These are phyloP conservation scores for Capsicum baccatum DNA, from an alignment of 257 asterid genomes.

Conservation along the genomic window DNA sequence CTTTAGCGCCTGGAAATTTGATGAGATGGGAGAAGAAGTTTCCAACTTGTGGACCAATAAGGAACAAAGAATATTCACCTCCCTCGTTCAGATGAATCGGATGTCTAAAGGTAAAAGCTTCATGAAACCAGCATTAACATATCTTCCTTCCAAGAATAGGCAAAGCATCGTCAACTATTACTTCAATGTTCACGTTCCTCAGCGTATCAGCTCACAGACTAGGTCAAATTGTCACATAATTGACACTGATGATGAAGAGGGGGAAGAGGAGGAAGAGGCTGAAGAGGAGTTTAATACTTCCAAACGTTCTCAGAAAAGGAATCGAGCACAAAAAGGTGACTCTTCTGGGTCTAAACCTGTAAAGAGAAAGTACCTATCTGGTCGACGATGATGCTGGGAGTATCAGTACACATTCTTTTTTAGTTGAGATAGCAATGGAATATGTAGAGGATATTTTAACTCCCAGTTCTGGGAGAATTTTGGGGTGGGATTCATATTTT, in stretches of 20 bases:
- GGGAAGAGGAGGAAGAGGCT: neutral
- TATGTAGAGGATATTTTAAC: neutral
- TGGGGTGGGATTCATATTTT: slow-evolving; percentile 9
- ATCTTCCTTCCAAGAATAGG: slow-evolving; percentile 32
- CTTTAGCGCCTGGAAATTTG: slow-evolving; percentile 37
- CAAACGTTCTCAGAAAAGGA: slow-evolving; percentile 26
- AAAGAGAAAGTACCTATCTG: slow-evolving; percentile 23
- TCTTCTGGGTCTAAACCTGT: slow-evolving; percentile 7
- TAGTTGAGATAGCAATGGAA: neutral
- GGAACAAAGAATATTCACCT: slow-evolving; percentile 34
- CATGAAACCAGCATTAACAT: slow-evolving; percentile 33
- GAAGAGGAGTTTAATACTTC: neutral
- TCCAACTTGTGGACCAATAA: slow-evolving; percentile 32
- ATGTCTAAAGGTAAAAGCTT: slow-evolving; percentile 16
- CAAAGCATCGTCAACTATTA: slow-evolving; percentile 38
- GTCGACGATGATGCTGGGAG: slow-evolving; percentile 20
- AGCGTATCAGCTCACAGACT: slow-evolving; percentile 18
- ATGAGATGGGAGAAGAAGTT: slow-evolving; percentile 41
- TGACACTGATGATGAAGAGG: slow-evolving; percentile 42
- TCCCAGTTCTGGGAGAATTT: neutral
- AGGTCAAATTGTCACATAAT: neutral
- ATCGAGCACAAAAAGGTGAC: neutral
- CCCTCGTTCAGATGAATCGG: slow-evolving; percentile 29
- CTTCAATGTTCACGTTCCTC: slow-evolving; percentile 38
- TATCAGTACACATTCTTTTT: neutral